A percentile compares a stretch with the other conserved stretches of the same genome.
Evolutionary conservation across 768 basidiomycete species (phyloP).

Genomic region (Podaxis rugospora): DNA sequence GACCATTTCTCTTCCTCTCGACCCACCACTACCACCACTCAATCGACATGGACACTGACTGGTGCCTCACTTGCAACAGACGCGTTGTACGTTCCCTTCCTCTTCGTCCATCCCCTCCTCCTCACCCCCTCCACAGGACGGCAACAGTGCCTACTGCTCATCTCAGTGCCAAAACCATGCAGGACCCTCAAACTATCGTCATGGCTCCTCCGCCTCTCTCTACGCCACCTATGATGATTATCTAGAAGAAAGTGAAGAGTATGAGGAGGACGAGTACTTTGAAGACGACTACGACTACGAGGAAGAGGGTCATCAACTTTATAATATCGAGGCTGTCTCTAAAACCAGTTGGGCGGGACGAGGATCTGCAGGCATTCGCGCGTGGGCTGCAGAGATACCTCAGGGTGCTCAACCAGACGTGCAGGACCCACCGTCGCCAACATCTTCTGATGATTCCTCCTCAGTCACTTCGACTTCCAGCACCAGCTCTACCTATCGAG

Average conservation of each 20-base stretch:
- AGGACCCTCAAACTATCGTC: conserved; percentile 20
- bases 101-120: conserved; percentile 16
- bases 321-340: conserved; percentile 27
- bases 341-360: conserved; percentile 10
- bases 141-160: conserved; percentile 50
- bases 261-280: conserved; percentile 23
- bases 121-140: conserved; percentile 21
- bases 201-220: neutral
- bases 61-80: conserved; percentile 65
- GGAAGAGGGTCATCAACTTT: conserved; percentile 21
- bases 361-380: conserved; percentile 29
- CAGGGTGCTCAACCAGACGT: conserved; percentile 3
- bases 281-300: conserved; percentile 22
- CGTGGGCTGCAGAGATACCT: conserved; percentile 20
- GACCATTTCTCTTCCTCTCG: conserved; percentile 13
- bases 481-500: conserved; percentile 18
- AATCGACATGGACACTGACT: conserved; percentile 58
- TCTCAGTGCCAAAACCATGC: conserved; percentile 31
- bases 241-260: conserved; percentile 14
- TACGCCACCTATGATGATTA: conserved; percentile 4
- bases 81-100: conserved; percentile 42
- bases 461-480: conserved; percentile 18
- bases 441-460: conserved; percentile 8
- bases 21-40: conserved; percentile 10
- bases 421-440: conserved; percentile 1